Evolutionary conservation across 75 land plant species (phyloP), one percentile per base, ranked within the genome.

Genomic region (Cryptomeria japonica): DNA sequence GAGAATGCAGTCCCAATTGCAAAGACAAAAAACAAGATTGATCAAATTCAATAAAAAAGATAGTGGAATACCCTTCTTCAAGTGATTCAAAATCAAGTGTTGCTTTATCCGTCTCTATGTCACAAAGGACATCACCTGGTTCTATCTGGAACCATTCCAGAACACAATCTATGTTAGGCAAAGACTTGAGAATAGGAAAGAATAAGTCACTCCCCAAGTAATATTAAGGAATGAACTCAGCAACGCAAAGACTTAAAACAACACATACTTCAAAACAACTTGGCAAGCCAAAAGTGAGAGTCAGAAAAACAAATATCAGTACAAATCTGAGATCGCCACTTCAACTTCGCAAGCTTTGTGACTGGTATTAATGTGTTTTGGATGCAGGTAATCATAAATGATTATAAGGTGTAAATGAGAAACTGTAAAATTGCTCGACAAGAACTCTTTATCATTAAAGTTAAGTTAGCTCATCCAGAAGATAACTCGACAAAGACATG

Each of bases 51-150:
- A 80, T 19, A 36, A 73, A 64, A 86, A 51, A 14, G 70, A 64
- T 25, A 58, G 64, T 53, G 73, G 39, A 86, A 87, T 95, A 98
- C 99, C 99, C 99, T 77, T 98, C 99, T 85, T 98, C 99, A 86
- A 97, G 90, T 75, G 94, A 88, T 89, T 98, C 99, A 91, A 98
- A 95, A 89, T 98, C 99, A 68, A 97, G 91, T 28, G 99, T 97
- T 61, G 99, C 97, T 88, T 98, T 98, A 90, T 98, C 99, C 2
- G 99, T 98, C 91, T 98, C 99, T 89, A 98, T 97, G 85, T 95
- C 97, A 86, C 99, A 96, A 55, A 98, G 84, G 28, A 98, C 96
- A 92, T 98, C 99, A 55, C 99, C 99, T 13, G 94, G 93, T 86
- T 91, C 91, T 80, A 98, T 93, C 99, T 98, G 95, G 41, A 87